These are phyloP conservation scores for Vanilla planifolia DNA, from an alignment of 106 monocot species.

Conservation along the genomic window DNA sequence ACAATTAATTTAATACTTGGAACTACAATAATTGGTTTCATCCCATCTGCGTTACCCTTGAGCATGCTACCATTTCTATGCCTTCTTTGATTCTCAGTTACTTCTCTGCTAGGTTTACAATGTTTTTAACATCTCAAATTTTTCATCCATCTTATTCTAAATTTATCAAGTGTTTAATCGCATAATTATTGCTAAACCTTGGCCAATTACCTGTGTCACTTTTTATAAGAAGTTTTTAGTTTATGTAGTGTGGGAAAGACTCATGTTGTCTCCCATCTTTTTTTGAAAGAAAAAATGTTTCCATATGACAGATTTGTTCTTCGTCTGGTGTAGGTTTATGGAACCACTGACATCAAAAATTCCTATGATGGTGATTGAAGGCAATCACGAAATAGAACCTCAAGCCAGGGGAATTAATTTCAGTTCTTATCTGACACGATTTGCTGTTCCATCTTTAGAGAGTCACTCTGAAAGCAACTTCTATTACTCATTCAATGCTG, in stretches of 20 bases:
- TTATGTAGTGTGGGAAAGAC: too few relatives aligned
- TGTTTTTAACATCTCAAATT: too few relatives aligned
- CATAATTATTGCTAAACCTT: too few relatives aligned
- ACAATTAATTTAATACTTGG: neutral
- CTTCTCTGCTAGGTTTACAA: too few relatives aligned
- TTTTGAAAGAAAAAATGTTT: too few relatives aligned
- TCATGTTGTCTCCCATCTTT: too few relatives aligned
- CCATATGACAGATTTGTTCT: too few relatives aligned
- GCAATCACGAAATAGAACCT: conserved; percentile 90
- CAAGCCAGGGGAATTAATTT: conserved; percentile 63
- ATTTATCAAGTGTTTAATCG: too few relatives aligned
- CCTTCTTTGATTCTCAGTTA: neutral
- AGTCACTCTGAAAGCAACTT: conserved; percentile 60
- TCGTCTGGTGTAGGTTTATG: conserved; percentile 86
- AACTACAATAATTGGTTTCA: too few relatives aligned
- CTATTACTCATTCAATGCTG: conserved; percentile 90
- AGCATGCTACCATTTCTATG: neutral
- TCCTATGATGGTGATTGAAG: conserved; percentile 96
- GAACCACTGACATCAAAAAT: conserved; percentile 72
- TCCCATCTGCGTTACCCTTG: neutral
- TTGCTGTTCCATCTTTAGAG: conserved; percentile 72
- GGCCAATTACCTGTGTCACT: too few relatives aligned
- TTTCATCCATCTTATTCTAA: too few relatives aligned
- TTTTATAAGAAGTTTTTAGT: too few relatives aligned
- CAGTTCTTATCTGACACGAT: conserved; percentile 59